Base-by-base conservation (phyloP, 495 filamentous ascomycete genomes). In the Penicillium parvum region DNA sequence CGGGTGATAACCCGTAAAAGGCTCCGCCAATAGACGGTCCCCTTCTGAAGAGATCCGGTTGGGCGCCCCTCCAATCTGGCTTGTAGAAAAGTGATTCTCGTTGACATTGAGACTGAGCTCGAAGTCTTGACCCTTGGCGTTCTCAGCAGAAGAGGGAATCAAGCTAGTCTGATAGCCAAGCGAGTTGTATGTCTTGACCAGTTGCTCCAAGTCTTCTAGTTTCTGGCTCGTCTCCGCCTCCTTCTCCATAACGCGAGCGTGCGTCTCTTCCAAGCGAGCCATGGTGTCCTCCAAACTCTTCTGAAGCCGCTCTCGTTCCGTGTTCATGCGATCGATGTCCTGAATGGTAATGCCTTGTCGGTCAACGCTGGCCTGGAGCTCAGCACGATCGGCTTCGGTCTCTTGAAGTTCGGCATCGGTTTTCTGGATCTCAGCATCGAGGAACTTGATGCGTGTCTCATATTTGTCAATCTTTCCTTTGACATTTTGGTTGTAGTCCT, bases 241-340 rank as follows among this genome's bases (percentile, higher is more conserved):
- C 47, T 87, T 89, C 47, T 94, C 88, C 47, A 82, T 76, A 2
- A 90, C 83, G 40, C 83, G 84, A 30, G 77, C 77, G 60, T 94
- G 91, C 9, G 82, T 75, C 46, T 96, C 92, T 44, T 91, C 87
- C 1, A 95, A 74, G 42, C 87, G 75, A 46, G 72, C 65, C 14
- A 76, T 69, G 0, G 89, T 85, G 8, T 83, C 75, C 43, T 94
- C 85, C 37, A 95, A 81, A 27, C 78, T 84, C 54, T 84, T 91
- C 37, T 92, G 85, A 22, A 97, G 76, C 9, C 94, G 83, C 57
- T 97, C 92, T 22, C 90, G 82, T 61, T 97, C 92, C 15, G 84
- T 81, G 49, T 87, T 95, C 91, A 99, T 96, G 55, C 90, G 90
- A 74, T 99, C 92, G 61, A 99, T 96, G 71, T 97, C 94, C 61